A percentile compares a stretch with the other conserved stretches of the same genome.
These are phyloP conservation scores for Leptomonas pyrrhocoris DNA, from an alignment of 208 protist genomes.

Conservation along the genomic window DNA sequence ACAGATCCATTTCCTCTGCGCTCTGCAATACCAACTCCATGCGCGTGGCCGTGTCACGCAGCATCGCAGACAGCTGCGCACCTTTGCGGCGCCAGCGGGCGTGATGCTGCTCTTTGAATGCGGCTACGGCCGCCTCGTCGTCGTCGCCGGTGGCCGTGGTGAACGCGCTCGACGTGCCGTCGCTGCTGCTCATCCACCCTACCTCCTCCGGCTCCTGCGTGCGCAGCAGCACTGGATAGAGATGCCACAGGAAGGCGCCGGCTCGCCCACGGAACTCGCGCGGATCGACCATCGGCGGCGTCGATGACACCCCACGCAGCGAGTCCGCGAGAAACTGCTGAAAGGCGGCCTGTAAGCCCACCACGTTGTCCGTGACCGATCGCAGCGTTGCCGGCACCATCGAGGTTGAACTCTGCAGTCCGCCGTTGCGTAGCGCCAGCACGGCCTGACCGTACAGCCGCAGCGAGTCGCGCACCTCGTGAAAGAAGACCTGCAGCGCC, in stretches of 20 bases:
- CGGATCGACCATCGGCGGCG: not conserved
- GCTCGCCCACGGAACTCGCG: not conserved
- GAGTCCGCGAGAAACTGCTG: not conserved
- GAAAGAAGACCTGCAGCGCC: conserved; percentile 11
- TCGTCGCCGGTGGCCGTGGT: not conserved
- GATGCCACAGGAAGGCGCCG: conserved; percentile 17
- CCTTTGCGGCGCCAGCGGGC: not conserved
- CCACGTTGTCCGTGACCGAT: conserved; percentile 14
- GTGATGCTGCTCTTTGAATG: not conserved
- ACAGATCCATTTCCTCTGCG: not conserved
- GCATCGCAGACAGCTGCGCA: not conserved
- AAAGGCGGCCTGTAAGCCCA: conserved; percentile 17
- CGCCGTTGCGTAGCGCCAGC: conserved; percentile 20
- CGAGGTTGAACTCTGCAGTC: not conserved
- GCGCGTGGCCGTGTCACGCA: not conserved
- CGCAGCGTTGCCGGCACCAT: conserved; percentile 12
- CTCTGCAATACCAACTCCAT: not conserved
- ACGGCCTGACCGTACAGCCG: conserved; percentile 13
- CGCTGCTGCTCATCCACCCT: conserved; percentile 19
- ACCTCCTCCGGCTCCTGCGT: conserved; percentile 25
- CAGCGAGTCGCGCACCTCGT: conserved; percentile 15
- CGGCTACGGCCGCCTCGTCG: not conserved
- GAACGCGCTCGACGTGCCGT: not conserved
- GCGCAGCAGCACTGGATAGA: conserved; percentile 30
- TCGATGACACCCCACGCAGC: not conserved